Evolutionary conservation across 169 alveolate species (phyloP).

Genomic region (Eimeria falciformis): DNA sequence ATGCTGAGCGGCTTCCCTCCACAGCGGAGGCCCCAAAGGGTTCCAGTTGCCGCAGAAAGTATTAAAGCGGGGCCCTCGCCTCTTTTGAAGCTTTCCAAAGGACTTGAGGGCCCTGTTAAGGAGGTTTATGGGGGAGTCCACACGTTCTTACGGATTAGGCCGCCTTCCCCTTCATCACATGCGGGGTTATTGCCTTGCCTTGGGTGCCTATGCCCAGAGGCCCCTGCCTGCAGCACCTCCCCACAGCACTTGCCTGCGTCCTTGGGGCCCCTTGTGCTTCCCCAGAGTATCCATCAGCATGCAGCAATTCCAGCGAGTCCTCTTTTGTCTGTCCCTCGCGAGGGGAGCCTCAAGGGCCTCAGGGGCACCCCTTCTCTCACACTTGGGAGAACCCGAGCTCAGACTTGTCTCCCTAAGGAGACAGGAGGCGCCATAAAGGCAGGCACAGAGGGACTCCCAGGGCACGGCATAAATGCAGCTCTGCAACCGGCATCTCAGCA

Average conservation of each 20-base stretch:
- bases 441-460: background rate
- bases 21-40: conserved; percentile 22
- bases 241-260: too few relatives aligned
- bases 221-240: too few relatives aligned
- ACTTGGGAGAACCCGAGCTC: conserved; percentile 2
- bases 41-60: background rate
- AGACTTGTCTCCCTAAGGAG: background rate
- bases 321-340: background rate
- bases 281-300: too few relatives aligned
- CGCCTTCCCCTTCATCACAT: background rate
- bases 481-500: background rate
- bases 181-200: too few relatives aligned
- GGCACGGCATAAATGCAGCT: background rate
- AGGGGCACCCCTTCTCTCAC: conserved; percentile 4
- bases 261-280: too few relatives aligned
- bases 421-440: background rate
- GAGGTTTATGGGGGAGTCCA: background rate
- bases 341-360: background rate
- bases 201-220: too few relatives aligned
- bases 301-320: background rate
- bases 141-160: conserved; percentile 29
- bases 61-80: background rate
- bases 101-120: background rate
- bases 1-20: too few relatives aligned
- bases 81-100: too few relatives aligned